Conservation (phyloP, 495 filamentous ascomycete species). For the Tetracladium setigerum region DNA sequence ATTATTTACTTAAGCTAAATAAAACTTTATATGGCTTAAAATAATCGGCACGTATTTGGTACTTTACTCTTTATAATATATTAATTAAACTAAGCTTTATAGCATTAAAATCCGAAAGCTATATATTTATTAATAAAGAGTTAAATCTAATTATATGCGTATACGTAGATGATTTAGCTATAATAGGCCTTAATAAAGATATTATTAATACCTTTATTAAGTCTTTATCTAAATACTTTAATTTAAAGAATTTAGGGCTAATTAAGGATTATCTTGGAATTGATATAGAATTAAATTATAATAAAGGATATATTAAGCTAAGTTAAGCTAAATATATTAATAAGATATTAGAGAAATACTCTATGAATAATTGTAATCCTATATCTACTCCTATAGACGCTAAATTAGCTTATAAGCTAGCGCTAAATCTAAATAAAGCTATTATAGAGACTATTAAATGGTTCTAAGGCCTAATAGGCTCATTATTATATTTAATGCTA, state of each 20-base stretch:
- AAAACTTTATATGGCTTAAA: constrained; percentile 19
- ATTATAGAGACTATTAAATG: neutral
- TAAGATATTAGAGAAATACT: constrained; percentile 10
- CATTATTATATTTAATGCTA: constrained; percentile 14
- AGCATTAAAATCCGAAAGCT: constrained; percentile 3
- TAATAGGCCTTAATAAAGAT: constrained; percentile 5
- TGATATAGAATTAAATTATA: constrained; percentile 8
- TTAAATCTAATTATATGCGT: constrained; percentile 7
- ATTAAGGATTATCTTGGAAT: constrained; percentile 16
- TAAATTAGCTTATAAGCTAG: too few species aligned
- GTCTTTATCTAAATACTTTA: constrained; percentile 7
- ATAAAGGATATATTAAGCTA: constrained; percentile 6
- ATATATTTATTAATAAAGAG: constrained; percentile 8
- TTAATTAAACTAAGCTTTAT: constrained; percentile 11
- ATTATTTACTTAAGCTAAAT: constrained; percentile 5
- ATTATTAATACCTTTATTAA: constrained; percentile 14
- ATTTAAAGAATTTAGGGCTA: constrained; percentile 18
- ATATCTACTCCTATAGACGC: constrained; percentile 12
- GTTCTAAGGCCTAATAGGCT: constrained; percentile 12
- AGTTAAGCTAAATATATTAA: constrained; percentile 14
- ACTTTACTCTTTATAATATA: too few species aligned
- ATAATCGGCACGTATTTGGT: constrained; percentile 14
- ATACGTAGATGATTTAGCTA: constrained; percentile 18
- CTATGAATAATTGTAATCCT: constrained; percentile 3
- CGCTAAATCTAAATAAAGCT: constrained; percentile 3